Evolutionary conservation across 2,329 filamentous ascomycete species (phyloP), one percentile per base, ranked within the genome.

Genomic region (Cadophora luteo-olivacea): DNA sequence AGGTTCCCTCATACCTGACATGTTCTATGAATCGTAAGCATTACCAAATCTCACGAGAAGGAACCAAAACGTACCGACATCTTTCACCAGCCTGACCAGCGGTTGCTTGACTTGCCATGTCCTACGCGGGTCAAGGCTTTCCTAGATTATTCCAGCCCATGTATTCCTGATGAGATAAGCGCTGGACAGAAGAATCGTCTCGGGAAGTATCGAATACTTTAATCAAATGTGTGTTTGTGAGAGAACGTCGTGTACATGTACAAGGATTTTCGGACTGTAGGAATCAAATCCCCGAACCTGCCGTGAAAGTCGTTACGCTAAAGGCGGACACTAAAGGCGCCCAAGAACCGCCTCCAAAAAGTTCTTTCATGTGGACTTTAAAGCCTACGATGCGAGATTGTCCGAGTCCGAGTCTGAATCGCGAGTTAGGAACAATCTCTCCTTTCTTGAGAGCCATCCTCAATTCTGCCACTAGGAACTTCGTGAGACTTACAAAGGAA

Each of bases 1-100:
- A 38, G 29, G 29, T 29, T 14, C 49, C 6, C 6, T 7, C 61
- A 16, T 19, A 64, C 61, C 48, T 64, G 61, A n/a, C 61, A 64
- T 11, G 61, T 64, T 25, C 61, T 64, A 54, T 32, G 25, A 2
- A 41, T 16, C 0, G n/a, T 64, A 8, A 54, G 45, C 8, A 25
- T 22, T 2, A 4, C 7, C 1, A 24, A 3, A 22, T 9, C 12
- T 16, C 16, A 16, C 5, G 32, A 9, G 32, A 4, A 9, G 3
- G 29, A 49, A 14, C 24, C 9, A 29, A 38, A 8, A 64, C 61
- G 41, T 64, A 64, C 61, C 48, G 61, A 64, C 54, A 65, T 41
- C 55, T 52, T 61, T 54, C 45, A 41, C n/a, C 55, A 41, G 24
- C 51, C 29, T 57, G 8, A 14, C 12, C 36, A 38, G 36, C 12